Evolutionary conservation across 805 yeast genomes (phyloP).

Genomic region (Candida easanensis): DNA sequence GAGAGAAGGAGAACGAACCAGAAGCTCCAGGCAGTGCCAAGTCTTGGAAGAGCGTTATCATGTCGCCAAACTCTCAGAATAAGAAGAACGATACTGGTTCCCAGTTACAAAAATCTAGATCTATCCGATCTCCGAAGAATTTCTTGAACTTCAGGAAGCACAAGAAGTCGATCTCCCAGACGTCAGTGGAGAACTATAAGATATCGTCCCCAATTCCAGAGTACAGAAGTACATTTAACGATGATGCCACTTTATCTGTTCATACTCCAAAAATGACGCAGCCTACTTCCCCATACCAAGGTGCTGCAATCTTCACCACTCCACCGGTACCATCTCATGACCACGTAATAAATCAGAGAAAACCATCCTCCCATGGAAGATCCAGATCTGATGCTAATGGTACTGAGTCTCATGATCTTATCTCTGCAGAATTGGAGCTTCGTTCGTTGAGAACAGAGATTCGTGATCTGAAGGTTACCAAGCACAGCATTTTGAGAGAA

Average conservation of each 20-base stretch:
- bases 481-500: constrained; percentile 45
- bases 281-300: constrained; percentile 18
- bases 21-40: constrained; percentile 11
- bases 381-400: constrained; percentile 20
- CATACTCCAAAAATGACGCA: constrained; percentile 15
- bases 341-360: constrained; percentile 3
- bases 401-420: constrained; percentile 19
- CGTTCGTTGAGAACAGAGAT: constrained; percentile 42
- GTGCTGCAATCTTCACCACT: constrained; percentile 27
- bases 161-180: constrained; percentile 25
- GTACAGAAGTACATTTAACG: constrained; percentile 8
- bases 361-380: constrained; percentile 15
- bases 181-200: constrained; percentile 23
- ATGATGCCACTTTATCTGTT: constrained; percentile 1
- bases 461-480: constrained; percentile 38
- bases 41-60: constrained; percentile 8
- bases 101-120: constrained; percentile 16
- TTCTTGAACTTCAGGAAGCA: constrained; percentile 26
- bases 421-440: constrained; percentile 33
- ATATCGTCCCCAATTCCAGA: constrained; percentile 26
- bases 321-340: constrained; percentile 25
- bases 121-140: constrained; percentile 28
- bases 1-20: constrained; percentile 1
- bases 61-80: constrained; percentile 12
- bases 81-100: constrained; percentile 2